Percentiles rank a stretch among this genome's conserved stretches.
Evolutionary conservation across 495 filamentous ascomycete species (phyloP).

Genomic region (Penicillium chermesinum): DNA sequence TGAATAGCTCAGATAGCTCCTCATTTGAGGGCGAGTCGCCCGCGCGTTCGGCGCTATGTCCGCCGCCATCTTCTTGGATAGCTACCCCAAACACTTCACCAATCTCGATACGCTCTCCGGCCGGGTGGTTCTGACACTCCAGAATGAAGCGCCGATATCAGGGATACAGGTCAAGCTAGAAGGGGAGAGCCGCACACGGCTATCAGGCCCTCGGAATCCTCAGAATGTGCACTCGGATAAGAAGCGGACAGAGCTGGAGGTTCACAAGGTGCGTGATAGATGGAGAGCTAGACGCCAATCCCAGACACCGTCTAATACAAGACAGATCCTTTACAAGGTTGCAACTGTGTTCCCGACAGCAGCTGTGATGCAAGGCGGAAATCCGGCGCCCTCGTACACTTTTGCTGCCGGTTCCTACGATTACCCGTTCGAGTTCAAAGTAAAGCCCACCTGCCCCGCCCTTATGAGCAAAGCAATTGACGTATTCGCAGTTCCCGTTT

Average conservation of each 20-base stretch:
- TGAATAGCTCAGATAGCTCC: too few relatives aligned
- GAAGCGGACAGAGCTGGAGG: constrained; percentile 59
- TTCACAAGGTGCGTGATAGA: constrained; percentile 62
- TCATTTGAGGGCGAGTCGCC: constrained; percentile 1
- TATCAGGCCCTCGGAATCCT: constrained; percentile 50
- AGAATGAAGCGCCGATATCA: constrained; percentile 61
- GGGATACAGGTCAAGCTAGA: constrained; percentile 90
- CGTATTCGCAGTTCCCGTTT: constrained; percentile 60
- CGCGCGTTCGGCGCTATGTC: constrained; percentile 55
- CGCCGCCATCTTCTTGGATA: constrained; percentile 67
- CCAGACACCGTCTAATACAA: not conserved
- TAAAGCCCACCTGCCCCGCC: constrained; percentile 16
- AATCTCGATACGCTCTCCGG: constrained; percentile 80
- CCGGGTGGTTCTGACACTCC: constrained; percentile 59
- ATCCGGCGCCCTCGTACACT: constrained; percentile 49
- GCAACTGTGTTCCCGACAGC: constrained; percentile 58
- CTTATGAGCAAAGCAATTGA: not conserved
- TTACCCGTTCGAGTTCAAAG: constrained; percentile 89
- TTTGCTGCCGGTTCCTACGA: constrained; percentile 74
- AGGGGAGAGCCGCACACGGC: constrained; percentile 72
- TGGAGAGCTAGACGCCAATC: not conserved
- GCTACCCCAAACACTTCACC: constrained; percentile 70
- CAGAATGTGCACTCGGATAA: constrained; percentile 55
- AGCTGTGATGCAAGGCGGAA: constrained; percentile 43
- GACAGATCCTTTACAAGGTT: constrained; percentile 62